phyloP scores from a whole-genome alignment of 352 stramenopile species.

The Peronospora belbahrii region DNA sequence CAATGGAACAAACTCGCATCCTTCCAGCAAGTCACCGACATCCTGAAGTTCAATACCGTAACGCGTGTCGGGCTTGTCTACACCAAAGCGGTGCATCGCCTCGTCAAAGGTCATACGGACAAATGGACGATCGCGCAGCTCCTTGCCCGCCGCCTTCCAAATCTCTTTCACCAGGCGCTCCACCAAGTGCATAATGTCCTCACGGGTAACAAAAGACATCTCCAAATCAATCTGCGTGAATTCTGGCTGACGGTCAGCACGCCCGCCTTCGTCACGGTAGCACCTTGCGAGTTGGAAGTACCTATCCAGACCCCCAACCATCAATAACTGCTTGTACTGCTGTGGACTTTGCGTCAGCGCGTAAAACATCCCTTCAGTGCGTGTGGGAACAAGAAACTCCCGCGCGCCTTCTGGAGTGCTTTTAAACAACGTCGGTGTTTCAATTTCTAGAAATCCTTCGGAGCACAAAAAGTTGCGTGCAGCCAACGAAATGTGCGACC shows the following conservation, averaged over 20 bases:
- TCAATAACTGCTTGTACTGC: slow-evolving; percentile 90
- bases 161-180: slow-evolving; percentile 68
- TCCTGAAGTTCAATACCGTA: slow-evolving; percentile 67
- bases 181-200: slow-evolving; percentile 70
- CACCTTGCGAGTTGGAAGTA: slow-evolving; percentile 89
- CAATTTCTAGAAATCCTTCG: slow-evolving; percentile 80
- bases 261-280: slow-evolving; percentile 84
- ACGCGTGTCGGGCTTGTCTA: slow-evolving; percentile 83
- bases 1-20: slow-evolving; percentile 40
- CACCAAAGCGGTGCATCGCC: slow-evolving; percentile 70
- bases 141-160: slow-evolving; percentile 44
- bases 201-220: slow-evolving; percentile 76
- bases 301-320: slow-evolving; percentile 79
- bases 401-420: slow-evolving; percentile 79
- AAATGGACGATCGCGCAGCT: slow-evolving; percentile 37
- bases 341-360: slow-evolving; percentile 86
- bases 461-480: slow-evolving; percentile 61
- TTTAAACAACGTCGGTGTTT: slow-evolving; percentile 86
- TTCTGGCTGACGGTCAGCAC: slow-evolving; percentile 84
- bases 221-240: slow-evolving; percentile 90
- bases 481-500: slow-evolving; percentile 60
- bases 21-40: slow-evolving; percentile 34
- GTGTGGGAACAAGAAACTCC: slow-evolving; percentile 81
- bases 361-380: slow-evolving; percentile 68
- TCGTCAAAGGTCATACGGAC: slow-evolving; percentile 65